Evolutionary conservation across 106 monocot species (phyloP), one percentile per base, ranked within the genome.

Genomic region (Xerophyta viscosa): DNA sequence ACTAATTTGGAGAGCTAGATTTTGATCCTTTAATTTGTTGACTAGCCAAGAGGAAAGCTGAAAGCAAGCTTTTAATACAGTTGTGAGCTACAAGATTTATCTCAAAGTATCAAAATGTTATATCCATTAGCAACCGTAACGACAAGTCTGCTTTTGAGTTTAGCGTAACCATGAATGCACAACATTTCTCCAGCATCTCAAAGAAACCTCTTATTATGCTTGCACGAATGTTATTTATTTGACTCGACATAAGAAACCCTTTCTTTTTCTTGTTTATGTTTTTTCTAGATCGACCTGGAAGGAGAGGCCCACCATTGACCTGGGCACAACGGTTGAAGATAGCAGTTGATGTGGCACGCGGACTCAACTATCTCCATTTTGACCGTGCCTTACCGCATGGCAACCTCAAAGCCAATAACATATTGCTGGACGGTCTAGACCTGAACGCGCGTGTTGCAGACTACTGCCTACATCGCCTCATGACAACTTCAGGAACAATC

Each of bases 331-430:
- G 96, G 5, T 79, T 98, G 3, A 98, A 86, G 66, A 77, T 90
- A 5, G 81, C 89, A 0, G 89, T 90, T 8, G 96, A 98, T 27
- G 73, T 88, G 12, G 89, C 96, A 1, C 75, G 96, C 3, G 96
- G 96, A 20, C 85, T 98, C 29, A 98, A 98, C 54, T 98, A 98
- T 52, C 96, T 98, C 57, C 96, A 98, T 42, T 85, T 98, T 0
- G 96, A 98, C 54, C 82, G 96, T 0, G 75, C 82, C 19, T 43
- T 82, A 6, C 89, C 96, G 0, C 96, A 98, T n/a, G 96, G 96
- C 29, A 98, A 98, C 37, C 76, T 98, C 29, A 98, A 98, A 59
- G 75, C 96, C 8, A 69, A 85, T 13, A 98, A 98, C 66, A 74
- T 98, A 1, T 52, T 98, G 13, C 66, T 98, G 1, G 96, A 98